Evolutionary conservation across 108 stramenopile genomes (phyloP), one percentile per base, ranked within the genome.

Genomic region (Hondaea fermentalgiana): DNA sequence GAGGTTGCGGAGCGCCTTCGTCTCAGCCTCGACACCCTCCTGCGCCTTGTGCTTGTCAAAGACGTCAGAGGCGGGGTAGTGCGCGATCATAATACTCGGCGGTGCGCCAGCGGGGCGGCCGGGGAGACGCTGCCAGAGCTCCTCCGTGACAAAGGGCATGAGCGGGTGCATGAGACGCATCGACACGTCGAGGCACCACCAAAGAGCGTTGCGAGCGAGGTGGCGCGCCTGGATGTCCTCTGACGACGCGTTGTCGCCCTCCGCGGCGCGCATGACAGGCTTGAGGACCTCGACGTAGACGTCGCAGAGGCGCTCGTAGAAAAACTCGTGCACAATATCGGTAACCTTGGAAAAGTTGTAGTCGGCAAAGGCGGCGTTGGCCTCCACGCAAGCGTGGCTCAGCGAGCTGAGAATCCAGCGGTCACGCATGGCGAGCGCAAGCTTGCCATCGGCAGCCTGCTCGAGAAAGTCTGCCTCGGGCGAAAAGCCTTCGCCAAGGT

Each of bases 131-230:
- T 99, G 99, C 99, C 99, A 99, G 19, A 99, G 94, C 92, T 99
- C 99, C 92, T 99, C 99, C 8, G 98, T 99, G 25, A 99, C 97
- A 92, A 97, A 99, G 58, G 99, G 99, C 97, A 99, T 99, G 95
- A 99, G 95, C 10, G 98, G 98, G 93, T 99, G 99, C 58, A 98
- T 93, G 76, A 98, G 92, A 87, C 98, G 96, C 64, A 99, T 90
- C 43, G 96, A 97, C 64, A 92, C 89, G 83, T 99, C 99, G 45
- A 99, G 92, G 60, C 96, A 92, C 59, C 95, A 76, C 97, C 97
- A 98, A 5, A 99, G 94, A 5, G 95, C 96, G 23, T 96, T 95
- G 58, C 97, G 94, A 47, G 91, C 92, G 19, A 44, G 25, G 49
- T 64, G 29, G 72, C 69, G 23, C 10, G 43, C 19, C 59, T 43